Conservation (phyloP, 306 rosid species). For the Dryas drummondii region DNA sequence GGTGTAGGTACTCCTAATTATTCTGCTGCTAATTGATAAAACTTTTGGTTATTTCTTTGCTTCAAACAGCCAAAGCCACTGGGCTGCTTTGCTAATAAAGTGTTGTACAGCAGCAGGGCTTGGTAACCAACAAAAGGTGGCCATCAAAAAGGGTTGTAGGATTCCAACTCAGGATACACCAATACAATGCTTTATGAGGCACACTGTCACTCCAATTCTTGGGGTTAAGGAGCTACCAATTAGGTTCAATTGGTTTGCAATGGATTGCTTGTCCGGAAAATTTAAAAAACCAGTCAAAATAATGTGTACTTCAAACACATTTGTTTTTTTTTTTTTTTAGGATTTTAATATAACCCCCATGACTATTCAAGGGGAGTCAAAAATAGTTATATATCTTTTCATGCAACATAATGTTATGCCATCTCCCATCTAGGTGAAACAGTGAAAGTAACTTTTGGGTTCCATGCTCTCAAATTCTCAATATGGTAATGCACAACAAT, state of each 20-base stretch:
- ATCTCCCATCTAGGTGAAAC: not conserved
- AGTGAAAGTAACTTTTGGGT: not conserved
- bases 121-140: not conserved
- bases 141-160: not conserved
- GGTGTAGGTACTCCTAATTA: too few relatives aligned
- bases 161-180: conserved; percentile 5
- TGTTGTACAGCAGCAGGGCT: not conserved
- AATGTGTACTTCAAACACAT: too few relatives aligned
- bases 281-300: too few relatives aligned
- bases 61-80: not conserved
- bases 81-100: not conserved
- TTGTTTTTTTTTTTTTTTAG: too few relatives aligned
- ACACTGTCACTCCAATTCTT: not conserved
- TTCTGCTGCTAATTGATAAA: not conserved
- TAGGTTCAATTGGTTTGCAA: conserved; percentile 7
- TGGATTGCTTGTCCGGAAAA: too few relatives aligned
- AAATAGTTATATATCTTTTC: too few relatives aligned
- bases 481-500: not conserved
- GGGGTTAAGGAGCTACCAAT: not conserved
- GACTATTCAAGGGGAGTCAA: too few relatives aligned
- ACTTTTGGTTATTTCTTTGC: not conserved
- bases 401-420: too few relatives aligned
- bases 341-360: too few relatives aligned
- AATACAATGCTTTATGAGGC: conserved; percentile 5
- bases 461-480: not conserved